Evolutionary conservation across 2,329 filamentous ascomycete species (phyloP), one percentile per base, ranked within the genome.

Genomic region (Dryadomyces sulphureus): DNA sequence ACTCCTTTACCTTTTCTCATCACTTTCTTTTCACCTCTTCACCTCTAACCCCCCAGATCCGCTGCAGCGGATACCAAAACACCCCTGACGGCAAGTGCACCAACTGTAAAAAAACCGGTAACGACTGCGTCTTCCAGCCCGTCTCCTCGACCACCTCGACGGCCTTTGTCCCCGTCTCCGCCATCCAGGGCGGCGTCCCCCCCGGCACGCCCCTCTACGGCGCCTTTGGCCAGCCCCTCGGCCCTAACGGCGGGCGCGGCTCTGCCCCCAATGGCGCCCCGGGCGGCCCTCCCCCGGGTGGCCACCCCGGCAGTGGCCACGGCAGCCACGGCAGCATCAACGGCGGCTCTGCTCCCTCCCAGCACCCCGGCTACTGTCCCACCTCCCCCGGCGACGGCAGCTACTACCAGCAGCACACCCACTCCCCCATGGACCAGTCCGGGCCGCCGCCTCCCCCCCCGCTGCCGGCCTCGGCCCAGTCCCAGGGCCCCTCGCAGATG

Each of bases 91-190:
- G 73, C 11, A 75, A 77, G 52, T 78, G 74, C 52, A 69, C 73
- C 46, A 78, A 77, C 53, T 78, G 74, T 54, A 72, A 73, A 35
- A 73, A 75, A 50, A 75, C 77, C 61, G 73, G 74, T 42, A 75
- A 77, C 53, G 73, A 78, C 50, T 78, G 74, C 49, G 67, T 77
- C 14, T 77, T 78, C 49, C 73, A 77, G 54, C 74, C 73, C 0
- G 74, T 77, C 1, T 75, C 70, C 4, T 69, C 71, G 11, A 52
- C 49, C 4, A 68, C 69, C 35, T 71, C 70, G 5, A 73, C 73
- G 1, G 73, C 73, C 1, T 77, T 77, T 50, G 72, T 77, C 14
- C 73, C 74, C 1, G 70, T 78, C 5, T 74, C 72, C 2, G 73
- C 73, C 16, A 62, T 77, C 6, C 68, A 69, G n/a, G 72, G 72